Evolutionary conservation across 2,329 filamentous ascomycete genomes (phyloP).

Genomic region (Coniochaeta sp.): DNA sequence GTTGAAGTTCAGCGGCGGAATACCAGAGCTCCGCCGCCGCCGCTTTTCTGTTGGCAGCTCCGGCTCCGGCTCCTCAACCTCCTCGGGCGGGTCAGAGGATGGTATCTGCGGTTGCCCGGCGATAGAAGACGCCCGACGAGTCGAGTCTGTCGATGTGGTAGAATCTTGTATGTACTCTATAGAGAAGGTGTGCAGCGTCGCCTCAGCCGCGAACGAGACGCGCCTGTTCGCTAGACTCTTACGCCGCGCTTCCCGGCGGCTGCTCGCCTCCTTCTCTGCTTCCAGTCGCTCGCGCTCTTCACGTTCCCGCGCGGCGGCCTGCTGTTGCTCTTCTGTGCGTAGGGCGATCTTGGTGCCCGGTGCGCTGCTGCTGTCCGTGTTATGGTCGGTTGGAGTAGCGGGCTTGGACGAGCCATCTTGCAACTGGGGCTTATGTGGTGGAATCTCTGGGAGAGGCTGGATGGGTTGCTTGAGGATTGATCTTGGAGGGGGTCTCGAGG

Average conservation of each 20-base stretch:
- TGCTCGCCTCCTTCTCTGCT: slow-evolving; percentile 53
- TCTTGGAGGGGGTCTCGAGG: slow-evolving; percentile 42
- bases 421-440: slow-evolving; percentile 56
- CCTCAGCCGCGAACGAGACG: slow-evolving; percentile 95
- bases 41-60: slow-evolving; percentile 55
- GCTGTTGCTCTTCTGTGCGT: slow-evolving; percentile 63
- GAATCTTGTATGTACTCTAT: slow-evolving; percentile 75
- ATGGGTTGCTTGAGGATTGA: slow-evolving; percentile 81
- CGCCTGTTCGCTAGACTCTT: slow-evolving; percentile 90
- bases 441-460: slow-evolving; percentile 57
- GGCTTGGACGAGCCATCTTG: background rate
- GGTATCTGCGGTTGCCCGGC: slow-evolving; percentile 23
- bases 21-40: slow-evolving; percentile 57
- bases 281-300: slow-evolving; percentile 58
- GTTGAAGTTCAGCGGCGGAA: slow-evolving; percentile 57
- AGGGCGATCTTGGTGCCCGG: slow-evolving; percentile 53
- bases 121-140: slow-evolving; percentile 62
- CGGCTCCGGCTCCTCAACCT: slow-evolving; percentile 48
- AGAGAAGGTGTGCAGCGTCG: slow-evolving; percentile 94
- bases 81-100: slow-evolving; percentile 41
- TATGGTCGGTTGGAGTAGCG: slow-evolving; percentile 59
- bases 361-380: slow-evolving; percentile 30
- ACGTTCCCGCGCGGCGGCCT: slow-evolving; percentile 60
- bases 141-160: slow-evolving; percentile 71
- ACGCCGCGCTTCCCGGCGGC: slow-evolving; percentile 78